Percentiles rank a stretch among this genome's conserved stretches.
phyloP scores from a whole-genome alignment of 139 green algal species.

The Tetradesmus obliquus region DNA sequence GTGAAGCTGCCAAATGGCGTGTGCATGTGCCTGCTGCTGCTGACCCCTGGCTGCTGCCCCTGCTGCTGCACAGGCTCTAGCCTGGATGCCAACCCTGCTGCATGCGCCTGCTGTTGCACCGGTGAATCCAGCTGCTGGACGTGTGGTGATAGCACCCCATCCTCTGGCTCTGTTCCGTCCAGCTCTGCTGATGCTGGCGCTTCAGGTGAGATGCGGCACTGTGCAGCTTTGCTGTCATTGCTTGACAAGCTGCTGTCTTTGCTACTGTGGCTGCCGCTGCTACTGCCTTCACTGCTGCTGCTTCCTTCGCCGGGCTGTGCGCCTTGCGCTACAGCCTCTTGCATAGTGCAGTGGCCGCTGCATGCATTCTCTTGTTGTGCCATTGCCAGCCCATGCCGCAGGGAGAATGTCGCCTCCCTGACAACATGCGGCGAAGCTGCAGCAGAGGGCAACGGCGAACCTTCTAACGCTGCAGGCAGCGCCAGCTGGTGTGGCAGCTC shows the following conservation, averaged over 20 bases:
- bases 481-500: not conserved
- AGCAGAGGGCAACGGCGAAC: not conserved
- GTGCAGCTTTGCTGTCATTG: not conserved
- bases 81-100: not conserved
- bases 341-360: not conserved
- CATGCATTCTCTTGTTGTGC: not conserved
- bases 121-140: not conserved
- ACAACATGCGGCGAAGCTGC: not conserved
- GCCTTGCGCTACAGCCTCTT: not conserved
- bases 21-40: not conserved
- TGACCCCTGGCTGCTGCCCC: not conserved
- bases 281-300: not conserved
- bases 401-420: not conserved
- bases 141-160: not conserved
- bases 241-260: not conserved
- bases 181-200: not conserved
- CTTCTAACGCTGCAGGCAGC: too few relatives aligned
- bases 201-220: not conserved
- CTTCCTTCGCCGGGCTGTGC: not conserved
- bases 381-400: not conserved
- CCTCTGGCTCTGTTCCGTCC: not conserved
- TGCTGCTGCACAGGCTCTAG: not conserved
- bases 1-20: not conserved
- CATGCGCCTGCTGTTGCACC: not conserved
- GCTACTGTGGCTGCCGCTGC: not conserved